Percentiles rank a stretch among this genome's conserved stretches.
Evolutionary conservation across 257 asterid genomes (phyloP).

Genomic region (Capsicum baccatum): DNA sequence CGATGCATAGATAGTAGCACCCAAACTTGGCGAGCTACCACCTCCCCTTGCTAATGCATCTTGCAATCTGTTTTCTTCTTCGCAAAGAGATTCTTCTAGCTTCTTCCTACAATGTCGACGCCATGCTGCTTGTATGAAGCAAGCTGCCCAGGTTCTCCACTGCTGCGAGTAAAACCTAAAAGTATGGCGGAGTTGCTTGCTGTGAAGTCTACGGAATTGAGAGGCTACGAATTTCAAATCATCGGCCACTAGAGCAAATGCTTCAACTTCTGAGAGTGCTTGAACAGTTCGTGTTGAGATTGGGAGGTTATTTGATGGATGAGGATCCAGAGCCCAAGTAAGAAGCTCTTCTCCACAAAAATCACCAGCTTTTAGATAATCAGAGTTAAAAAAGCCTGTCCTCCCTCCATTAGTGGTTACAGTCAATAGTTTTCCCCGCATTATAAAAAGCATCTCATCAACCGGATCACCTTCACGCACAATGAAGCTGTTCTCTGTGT

Average conservation of each 20-base stretch:
- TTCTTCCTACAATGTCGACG: constrained; percentile 74
- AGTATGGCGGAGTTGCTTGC: constrained; percentile 92
- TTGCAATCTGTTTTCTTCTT: constrained; percentile 76
- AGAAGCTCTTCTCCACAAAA: constrained; percentile 99
- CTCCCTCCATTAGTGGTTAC: constrained; percentile 95
- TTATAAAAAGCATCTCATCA: constrained; percentile 88
- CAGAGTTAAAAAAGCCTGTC: constrained; percentile 88
- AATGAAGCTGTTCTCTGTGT: constrained; percentile 87
- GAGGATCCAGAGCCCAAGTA: constrained; percentile 97
- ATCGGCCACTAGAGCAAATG: constrained; percentile 84
- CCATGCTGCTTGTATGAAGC: constrained; percentile 96
- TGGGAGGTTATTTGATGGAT: constrained; percentile 83
- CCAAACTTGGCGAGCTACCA: constrained; percentile 75
- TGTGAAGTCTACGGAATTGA: constrained; percentile 82
- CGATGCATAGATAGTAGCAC: constrained; percentile 90
- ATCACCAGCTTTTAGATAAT: constrained; percentile 81
- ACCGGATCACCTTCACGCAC: constrained; percentile 97
- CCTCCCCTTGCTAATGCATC: constrained; percentile 74
- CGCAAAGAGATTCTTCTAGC: constrained; percentile 76
- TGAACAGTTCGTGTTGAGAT: constrained; percentile 92
- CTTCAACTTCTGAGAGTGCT: constrained; percentile 95
- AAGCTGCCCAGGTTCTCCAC: constrained; percentile 99
- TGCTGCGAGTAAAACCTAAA: constrained; percentile 93
- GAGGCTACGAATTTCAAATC: constrained; percentile 94
- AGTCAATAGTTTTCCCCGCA: constrained; percentile 81